These are phyloP conservation scores for Pichia gijzeniarum DNA, from an alignment of 805 yeast species.

Conservation along the genomic window DNA sequence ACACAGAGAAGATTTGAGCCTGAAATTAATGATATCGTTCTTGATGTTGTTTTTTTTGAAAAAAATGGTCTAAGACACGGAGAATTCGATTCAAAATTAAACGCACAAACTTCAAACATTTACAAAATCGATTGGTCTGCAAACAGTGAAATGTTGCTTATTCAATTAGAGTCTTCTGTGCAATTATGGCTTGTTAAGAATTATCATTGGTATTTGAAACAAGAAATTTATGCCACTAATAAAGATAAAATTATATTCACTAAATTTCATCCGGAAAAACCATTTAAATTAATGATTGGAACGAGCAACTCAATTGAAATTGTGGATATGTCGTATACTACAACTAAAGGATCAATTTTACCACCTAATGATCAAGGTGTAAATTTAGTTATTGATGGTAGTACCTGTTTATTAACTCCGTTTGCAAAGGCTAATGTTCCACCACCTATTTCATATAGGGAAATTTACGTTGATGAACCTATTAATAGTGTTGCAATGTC, in stretches of 20 bases:
- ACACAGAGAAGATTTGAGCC: conserved; percentile 56
- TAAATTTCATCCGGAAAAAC: conserved; percentile 88
- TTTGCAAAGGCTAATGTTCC: conserved; percentile 82
- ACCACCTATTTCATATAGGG: conserved; percentile 83
- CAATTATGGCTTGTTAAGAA: conserved; percentile 89
- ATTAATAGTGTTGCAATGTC: conserved; percentile 63
- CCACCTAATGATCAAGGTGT: conserved; percentile 72
- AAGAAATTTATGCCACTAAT: conserved; percentile 44
- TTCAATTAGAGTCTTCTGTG: conserved; percentile 54
- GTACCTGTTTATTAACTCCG: conserved; percentile 68
- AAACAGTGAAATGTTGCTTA: conserved; percentile 70
- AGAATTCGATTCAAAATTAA: conserved; percentile 64
- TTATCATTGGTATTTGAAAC: conserved; percentile 94
- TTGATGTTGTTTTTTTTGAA: conserved; percentile 75
- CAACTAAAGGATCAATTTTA: conserved; percentile 60
- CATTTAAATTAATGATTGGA: conserved; percentile 65
- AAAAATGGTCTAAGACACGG: conserved; percentile 90
- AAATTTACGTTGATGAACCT: conserved; percentile 46
- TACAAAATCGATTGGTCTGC: conserved; percentile 68
- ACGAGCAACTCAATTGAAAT: conserved; percentile 47
- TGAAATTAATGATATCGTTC: conserved; percentile 39
- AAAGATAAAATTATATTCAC: conserved; percentile 36
- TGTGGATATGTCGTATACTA: conserved; percentile 59
- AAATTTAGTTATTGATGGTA: conserved; percentile 76
- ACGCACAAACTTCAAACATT: conserved; percentile 41